Conservation (phyloP, 176 grass and related monocot genomes). For the Cenchrus americanus region DNA sequence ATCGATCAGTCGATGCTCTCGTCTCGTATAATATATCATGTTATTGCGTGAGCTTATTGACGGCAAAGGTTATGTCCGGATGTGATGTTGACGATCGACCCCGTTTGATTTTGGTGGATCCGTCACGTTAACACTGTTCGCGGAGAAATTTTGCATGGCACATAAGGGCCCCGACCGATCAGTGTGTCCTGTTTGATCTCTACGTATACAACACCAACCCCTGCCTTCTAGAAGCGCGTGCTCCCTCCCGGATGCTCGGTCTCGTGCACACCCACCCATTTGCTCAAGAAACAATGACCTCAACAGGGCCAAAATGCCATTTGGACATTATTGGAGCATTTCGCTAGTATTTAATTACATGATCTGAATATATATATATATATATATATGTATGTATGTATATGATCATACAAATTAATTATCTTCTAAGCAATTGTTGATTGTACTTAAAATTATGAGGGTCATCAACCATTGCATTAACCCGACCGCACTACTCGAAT, state of each 20-base stretch:
- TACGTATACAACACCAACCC: background rate
- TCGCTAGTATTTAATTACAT: no score
- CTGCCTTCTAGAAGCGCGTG: slow-evolving; percentile 1
- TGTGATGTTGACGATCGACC: background rate
- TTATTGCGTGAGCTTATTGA: background rate
- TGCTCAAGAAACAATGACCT: slow-evolving; percentile 35
- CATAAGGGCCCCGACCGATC: background rate
- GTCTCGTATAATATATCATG: no score
- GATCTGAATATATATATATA: no score
- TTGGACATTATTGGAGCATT: no score
- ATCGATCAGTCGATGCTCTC: background rate
- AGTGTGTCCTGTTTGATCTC: background rate
- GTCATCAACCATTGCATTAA: no score
- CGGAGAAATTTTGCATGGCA: background rate
- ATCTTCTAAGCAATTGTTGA: no score
- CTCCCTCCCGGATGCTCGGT: background rate
- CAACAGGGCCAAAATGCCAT: no score
- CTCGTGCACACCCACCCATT: background rate
- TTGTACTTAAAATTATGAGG: no score
- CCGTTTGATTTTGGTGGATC: background rate
- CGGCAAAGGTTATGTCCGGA: background rate
- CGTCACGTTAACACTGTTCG: background rate
- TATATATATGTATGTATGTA: no score
- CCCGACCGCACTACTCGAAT: no score
- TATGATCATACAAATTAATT: no score